These are phyloP conservation scores for Agastache rugosa DNA, from an alignment of 257 asterid species.

Conservation along the genomic window DNA sequence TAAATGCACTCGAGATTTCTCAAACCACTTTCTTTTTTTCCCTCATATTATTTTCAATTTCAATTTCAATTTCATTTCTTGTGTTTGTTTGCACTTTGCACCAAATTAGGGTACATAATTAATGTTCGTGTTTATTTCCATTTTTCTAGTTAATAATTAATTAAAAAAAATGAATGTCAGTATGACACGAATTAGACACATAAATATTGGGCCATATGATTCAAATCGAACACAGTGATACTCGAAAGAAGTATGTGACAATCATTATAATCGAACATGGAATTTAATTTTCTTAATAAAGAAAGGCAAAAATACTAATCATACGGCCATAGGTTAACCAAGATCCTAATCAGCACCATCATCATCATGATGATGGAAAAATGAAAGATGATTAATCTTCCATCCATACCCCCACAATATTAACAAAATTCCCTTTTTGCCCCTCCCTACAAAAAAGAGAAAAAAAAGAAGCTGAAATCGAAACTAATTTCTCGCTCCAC, in stretches of 20 bases:
- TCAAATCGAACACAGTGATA: no score
- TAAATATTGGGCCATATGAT: no score
- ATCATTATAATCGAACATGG: background rate
- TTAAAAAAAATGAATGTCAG: no score
- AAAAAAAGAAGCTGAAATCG: background rate
- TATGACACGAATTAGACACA: no score
- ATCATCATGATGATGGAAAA: constrained; percentile 22
- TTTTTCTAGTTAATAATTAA: no score
- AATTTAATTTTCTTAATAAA: background rate
- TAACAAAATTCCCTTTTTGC: constrained; percentile 32
- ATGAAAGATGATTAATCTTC: constrained; percentile 2
- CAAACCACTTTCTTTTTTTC: no score
- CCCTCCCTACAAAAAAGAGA: constrained; percentile 35
- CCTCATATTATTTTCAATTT: no score
- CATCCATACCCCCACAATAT: constrained; percentile 25
- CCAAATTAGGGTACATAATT: no score
- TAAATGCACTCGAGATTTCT: no score
- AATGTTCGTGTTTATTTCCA: no score
- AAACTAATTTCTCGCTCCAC: background rate
- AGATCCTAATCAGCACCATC: constrained; percentile 5
- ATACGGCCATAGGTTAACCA: background rate
- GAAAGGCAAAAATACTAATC: background rate
- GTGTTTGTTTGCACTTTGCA: no score
- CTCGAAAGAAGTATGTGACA: background rate
- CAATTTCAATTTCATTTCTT: no score